A percentile compares a stretch with the other conserved stretches of the same genome.
Evolutionary conservation across 75 land plant genomes (phyloP).

Genomic region (Cryptomeria japonica): DNA sequence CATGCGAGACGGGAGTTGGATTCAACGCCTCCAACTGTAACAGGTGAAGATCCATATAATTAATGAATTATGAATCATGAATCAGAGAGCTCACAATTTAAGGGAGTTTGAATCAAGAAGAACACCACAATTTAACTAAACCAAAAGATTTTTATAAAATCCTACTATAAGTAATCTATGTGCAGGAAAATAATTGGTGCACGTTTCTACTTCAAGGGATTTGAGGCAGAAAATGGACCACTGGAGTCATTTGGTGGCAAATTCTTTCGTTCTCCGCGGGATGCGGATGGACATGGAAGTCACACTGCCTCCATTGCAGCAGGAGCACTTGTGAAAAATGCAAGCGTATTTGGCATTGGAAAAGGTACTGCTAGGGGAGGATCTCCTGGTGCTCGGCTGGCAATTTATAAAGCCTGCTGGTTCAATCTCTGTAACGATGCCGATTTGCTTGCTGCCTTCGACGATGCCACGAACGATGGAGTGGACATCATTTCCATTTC

Average conservation of each 20-base stretch:
- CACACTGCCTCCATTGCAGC: conserved; percentile 54
- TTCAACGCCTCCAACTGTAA: conserved; percentile 53
- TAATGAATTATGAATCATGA: too few species aligned
- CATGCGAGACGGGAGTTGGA: conserved; percentile 40
- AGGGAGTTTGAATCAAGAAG: too few species aligned
- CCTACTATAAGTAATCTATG: neutral
- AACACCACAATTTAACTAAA: too few species aligned
- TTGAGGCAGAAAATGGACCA: conserved; percentile 34
- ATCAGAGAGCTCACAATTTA: too few species aligned
- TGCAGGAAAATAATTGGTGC: conserved; percentile 57
- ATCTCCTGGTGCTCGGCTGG: conserved; percentile 40
- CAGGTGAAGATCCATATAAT: conserved; percentile 18
- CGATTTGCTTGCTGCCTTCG: conserved; percentile 38
- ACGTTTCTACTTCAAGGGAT: conserved; percentile 40
- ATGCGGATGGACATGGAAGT: conserved; percentile 60
- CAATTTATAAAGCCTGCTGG: conserved; percentile 61
- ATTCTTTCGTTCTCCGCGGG: conserved; percentile 44
- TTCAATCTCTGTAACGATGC: conserved; percentile 24
- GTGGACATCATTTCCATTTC: conserved; percentile 47
- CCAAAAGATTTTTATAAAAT: too few species aligned
- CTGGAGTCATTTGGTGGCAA: conserved; percentile 20
- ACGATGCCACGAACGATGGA: conserved; percentile 47
- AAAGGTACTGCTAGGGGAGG: conserved; percentile 45
- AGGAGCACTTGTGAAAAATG: conserved; percentile 22
- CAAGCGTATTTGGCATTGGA: conserved; percentile 27